Evolutionary conservation across 1,284 basidiomycete species (phyloP).

Genomic region (Sutorius eximius): DNA sequence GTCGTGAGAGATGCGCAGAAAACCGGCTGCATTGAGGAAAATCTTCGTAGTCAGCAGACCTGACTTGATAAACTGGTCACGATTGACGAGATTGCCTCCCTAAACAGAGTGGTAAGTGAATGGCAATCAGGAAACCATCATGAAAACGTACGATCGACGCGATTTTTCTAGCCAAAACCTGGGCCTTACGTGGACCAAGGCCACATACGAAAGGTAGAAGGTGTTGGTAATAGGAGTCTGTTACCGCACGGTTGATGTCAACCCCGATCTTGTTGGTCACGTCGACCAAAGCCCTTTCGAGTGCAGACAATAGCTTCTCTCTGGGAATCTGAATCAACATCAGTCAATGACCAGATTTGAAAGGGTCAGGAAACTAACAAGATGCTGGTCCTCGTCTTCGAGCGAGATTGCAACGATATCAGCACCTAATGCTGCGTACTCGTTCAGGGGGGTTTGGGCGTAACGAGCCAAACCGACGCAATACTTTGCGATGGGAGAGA

Average conservation of each 20-base stretch:
- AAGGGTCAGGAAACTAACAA: constrained; percentile 52
- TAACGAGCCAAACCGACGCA: constrained; percentile 95
- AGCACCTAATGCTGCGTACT: constrained; percentile 83
- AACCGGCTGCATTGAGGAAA: constrained; percentile 88
- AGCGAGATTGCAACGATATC: constrained; percentile 83
- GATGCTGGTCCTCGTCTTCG: constrained; percentile 83
- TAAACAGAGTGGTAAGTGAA: constrained; percentile 33
- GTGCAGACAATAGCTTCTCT: constrained; percentile 79
- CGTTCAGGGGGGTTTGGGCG: constrained; percentile 91
- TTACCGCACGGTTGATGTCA: constrained; percentile 91
- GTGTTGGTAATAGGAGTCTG: constrained; percentile 84
- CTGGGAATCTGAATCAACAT: constrained; percentile 61
- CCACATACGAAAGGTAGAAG: constrained; percentile 92
- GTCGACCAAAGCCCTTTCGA: constrained; percentile 90
- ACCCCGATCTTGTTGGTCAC: constrained; percentile 91
- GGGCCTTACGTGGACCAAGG: constrained; percentile 93
- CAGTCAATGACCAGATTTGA: constrained; percentile 8
- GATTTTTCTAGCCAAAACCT: constrained; percentile 83
- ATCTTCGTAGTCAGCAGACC: constrained; percentile 82
- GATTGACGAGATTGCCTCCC: constrained; percentile 84
- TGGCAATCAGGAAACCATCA: constrained; percentile 1
- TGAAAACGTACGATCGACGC: constrained; percentile 56
- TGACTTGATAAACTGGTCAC: constrained; percentile 82
- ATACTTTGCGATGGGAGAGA: constrained; percentile 86
- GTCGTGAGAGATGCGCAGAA: constrained; percentile 85